Conservation (phyloP, 2,329 filamentous ascomycete species). For the Trichothecium roseum region DNA sequence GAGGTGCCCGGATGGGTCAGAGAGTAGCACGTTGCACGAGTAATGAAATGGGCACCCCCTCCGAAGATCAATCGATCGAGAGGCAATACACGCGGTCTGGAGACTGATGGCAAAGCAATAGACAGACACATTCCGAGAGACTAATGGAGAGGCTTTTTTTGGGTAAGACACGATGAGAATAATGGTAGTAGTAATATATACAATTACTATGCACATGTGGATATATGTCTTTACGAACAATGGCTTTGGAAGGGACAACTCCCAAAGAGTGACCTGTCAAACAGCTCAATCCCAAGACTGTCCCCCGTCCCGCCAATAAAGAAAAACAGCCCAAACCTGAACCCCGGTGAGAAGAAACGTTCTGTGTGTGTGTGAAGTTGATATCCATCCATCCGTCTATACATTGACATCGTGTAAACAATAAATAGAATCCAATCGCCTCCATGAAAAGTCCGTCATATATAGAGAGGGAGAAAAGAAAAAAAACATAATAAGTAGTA, state of each 20-base stretch:
- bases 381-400: constrained; percentile 1
- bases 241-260: no score
- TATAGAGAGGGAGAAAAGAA: background rate
- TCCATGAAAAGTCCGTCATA: no score
- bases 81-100: constrained; percentile 10
- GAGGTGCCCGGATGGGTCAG: constrained; percentile 70
- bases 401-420: constrained; percentile 1
- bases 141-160: no score
- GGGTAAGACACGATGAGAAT: no score
- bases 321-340: no score
- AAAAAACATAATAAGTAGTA: background rate
- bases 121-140: no score
- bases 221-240: no score
- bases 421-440: background rate
- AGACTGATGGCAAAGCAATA: constrained; percentile 10
- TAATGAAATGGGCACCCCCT: constrained; percentile 1
- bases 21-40: constrained; percentile 11
- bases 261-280: no score
- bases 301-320: no score
- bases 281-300: no score
- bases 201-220: no score
- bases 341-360: background rate
- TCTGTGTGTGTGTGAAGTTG: background rate
- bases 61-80: constrained; percentile 1
- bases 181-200: no score